A percentile compares a stretch with the other conserved stretches of the same genome.
These are phyloP conservation scores for Aethionema arabicum DNA, from an alignment of 345 rosid species.

Conservation along the genomic window DNA sequence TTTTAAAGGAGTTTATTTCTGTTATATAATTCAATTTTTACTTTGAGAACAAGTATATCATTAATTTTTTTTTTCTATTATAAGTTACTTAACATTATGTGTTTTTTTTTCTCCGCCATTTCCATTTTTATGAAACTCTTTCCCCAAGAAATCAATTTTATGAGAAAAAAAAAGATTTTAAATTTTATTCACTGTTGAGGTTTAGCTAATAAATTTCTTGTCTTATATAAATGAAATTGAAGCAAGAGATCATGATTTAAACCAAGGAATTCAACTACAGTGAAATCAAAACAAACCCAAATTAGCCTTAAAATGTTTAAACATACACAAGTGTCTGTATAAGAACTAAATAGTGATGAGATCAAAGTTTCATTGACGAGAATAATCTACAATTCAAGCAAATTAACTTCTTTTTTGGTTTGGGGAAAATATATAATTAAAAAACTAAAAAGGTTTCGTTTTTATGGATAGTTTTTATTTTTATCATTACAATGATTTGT, in stretches of 20 bases:
- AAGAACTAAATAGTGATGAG: slow-evolving; percentile 20
- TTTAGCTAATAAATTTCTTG: too few relatives aligned
- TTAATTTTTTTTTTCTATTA: too few relatives aligned
- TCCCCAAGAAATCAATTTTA: too few relatives aligned
- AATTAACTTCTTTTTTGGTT: not conserved
- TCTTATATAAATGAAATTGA: slow-evolving; percentile 38
- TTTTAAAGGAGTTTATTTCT: too few relatives aligned
- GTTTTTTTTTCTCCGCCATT: too few relatives aligned
- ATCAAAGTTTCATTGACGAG: slow-evolving; percentile 26
- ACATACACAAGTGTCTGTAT: not conserved
- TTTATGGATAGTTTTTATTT: not conserved
- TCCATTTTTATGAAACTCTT: too few relatives aligned
- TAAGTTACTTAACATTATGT: too few relatives aligned
- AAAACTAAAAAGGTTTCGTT: not conserved
- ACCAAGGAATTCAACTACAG: not conserved
- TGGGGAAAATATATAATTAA: not conserved
- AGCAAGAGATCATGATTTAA: slow-evolving; percentile 38
- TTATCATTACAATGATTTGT: slow-evolving; percentile 7
- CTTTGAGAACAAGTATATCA: too few relatives aligned
- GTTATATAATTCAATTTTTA: too few relatives aligned
- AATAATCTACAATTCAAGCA: slow-evolving; percentile 26
- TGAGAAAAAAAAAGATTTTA: too few relatives aligned
- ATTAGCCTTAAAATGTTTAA: slow-evolving; percentile 8
- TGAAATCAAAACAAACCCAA: slow-evolving; percentile 23
- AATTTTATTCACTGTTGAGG: too few relatives aligned